Conservation (phyloP, 2,329 filamentous ascomycete genomes). For the Cadophora luteo-olivacea region DNA sequence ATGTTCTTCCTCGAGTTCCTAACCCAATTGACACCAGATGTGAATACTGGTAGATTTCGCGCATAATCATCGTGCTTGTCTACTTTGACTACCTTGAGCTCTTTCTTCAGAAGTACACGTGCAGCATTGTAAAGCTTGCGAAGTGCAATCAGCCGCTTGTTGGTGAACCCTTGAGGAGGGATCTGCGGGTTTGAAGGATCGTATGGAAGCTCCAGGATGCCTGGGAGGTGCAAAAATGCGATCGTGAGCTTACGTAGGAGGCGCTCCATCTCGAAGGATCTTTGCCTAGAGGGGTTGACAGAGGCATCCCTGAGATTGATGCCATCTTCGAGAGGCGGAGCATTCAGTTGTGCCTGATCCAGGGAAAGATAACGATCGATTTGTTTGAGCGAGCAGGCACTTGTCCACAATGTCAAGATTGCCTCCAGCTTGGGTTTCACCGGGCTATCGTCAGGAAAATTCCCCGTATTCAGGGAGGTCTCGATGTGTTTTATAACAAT, state of each 20-base stretch:
- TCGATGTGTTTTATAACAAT: background rate
- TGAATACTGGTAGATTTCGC: too few species aligned
- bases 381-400: conserved; percentile 8
- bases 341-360: background rate
- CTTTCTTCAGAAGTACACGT: background rate
- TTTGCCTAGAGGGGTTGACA: background rate
- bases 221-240: conserved; percentile 7
- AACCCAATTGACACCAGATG: conserved; percentile 2
- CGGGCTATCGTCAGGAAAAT: background rate
- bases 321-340: background rate
- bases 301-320: background rate
- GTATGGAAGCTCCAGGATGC: background rate
- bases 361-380: background rate
- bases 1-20: conserved; percentile 9
- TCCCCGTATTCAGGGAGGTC: background rate
- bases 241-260: conserved; percentile 3
- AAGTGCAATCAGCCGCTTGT: background rate
- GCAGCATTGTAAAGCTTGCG: background rate
- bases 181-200: background rate
- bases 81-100: background rate
- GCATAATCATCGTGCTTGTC: background rate
- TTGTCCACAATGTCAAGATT: conserved; percentile 4
- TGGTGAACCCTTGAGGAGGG: background rate
- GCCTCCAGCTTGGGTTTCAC: background rate
- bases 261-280: background rate